phyloP scores from a whole-genome alignment of 306 rosid species.

The Casuarina glauca region DNA sequence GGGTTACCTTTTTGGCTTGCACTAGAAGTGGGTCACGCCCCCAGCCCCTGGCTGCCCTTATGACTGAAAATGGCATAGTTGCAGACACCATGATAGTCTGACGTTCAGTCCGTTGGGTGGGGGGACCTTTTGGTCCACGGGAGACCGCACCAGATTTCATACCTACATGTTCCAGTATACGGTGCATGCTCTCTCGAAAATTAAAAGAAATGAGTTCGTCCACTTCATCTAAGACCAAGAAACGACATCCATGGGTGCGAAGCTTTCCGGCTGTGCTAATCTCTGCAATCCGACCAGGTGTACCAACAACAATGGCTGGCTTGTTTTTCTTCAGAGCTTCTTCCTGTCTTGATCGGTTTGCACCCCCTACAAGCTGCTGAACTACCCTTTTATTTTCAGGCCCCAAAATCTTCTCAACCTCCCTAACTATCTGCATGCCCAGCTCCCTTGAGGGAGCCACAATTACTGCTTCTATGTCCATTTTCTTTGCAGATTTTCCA shows the following conservation, averaged over 20 bases:
- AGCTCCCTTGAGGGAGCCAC: slow-evolving; percentile 97
- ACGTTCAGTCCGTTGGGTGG: slow-evolving; percentile 51
- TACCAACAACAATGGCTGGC: slow-evolving; percentile 87
- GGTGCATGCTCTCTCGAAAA: slow-evolving; percentile 91
- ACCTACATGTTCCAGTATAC: slow-evolving; percentile 89
- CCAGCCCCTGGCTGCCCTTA: slow-evolving; percentile 94
- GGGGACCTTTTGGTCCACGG: slow-evolving; percentile 34
- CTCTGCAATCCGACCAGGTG: slow-evolving; percentile 93
- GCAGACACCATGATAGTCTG: slow-evolving; percentile 86
- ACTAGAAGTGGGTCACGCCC: slow-evolving; percentile 75
- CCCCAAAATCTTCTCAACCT: slow-evolving; percentile 87
- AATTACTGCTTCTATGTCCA: slow-evolving; percentile 77
- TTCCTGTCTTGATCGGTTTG: slow-evolving; percentile 85
- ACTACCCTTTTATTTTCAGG: slow-evolving; percentile 61
- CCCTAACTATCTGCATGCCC: slow-evolving; percentile 97
- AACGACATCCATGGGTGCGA: slow-evolving; percentile 80
- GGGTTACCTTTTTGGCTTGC: slow-evolving; percentile 67
- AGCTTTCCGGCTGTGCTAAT: slow-evolving; percentile 91
- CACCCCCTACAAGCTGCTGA: slow-evolving; percentile 98
- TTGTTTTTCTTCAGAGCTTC: slow-evolving; percentile 91
- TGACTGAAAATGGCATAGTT: slow-evolving; percentile 86
- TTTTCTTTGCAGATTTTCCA: slow-evolving; percentile 50
- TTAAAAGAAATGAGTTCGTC: slow-evolving; percentile 87
- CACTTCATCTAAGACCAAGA: slow-evolving; percentile 86
- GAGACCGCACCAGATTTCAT: slow-evolving; percentile 58